Evolutionary conservation across 78 protist genomes (phyloP), one percentile per base, ranked within the genome.

Genomic region (Blattamonas nauphoetae): DNA sequence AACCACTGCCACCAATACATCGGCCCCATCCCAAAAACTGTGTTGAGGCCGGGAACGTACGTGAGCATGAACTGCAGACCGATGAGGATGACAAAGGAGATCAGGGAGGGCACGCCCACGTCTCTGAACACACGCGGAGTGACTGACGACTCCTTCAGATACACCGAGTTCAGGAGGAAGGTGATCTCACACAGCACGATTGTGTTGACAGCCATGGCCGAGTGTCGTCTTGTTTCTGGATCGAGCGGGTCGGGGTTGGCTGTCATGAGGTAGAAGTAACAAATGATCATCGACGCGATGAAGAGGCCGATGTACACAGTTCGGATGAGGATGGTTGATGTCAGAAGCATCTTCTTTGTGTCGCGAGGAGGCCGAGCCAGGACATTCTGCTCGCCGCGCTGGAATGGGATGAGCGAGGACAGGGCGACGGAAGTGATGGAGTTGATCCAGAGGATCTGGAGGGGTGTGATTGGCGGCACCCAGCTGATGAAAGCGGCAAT

Each of bases 381-480:
- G 32, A 79, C 41, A 4, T 11, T 11, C 41, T 11, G 83, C 41
- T n/a, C 41, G 5, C 83, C 83, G 29, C 6, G 4, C 41, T 79
- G 43, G 83, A 79, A 79, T 6, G 83, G 83, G 45, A 79, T 36
- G 83, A 6, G 41, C 83, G 21, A 5, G 45, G 83, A 6, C 4
- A 79, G 83, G 45, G 32, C 42, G 41, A 79, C 41, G 83, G 83
- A 33, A 21, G 94, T 94, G 43, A 94, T 92, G 33, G 92, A 89
- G 88, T 94, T 94, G 41, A 94, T 92, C 95, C 95, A 94, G 71
- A 94, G 91, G 36, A 92, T 88, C 89, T 92, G 94, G 45, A 91
- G 79, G 85, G 93, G 89, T 41, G 83, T 79, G 43, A 79, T 89
- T n/a, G 91, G 46, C 82, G 86, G 34, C 81, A 91, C 87, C 38